These are phyloP conservation scores for Gaertneriomyces semiglobifer DNA, from an alignment of 192 early-diverging fungal species.

Conservation along the genomic window DNA sequence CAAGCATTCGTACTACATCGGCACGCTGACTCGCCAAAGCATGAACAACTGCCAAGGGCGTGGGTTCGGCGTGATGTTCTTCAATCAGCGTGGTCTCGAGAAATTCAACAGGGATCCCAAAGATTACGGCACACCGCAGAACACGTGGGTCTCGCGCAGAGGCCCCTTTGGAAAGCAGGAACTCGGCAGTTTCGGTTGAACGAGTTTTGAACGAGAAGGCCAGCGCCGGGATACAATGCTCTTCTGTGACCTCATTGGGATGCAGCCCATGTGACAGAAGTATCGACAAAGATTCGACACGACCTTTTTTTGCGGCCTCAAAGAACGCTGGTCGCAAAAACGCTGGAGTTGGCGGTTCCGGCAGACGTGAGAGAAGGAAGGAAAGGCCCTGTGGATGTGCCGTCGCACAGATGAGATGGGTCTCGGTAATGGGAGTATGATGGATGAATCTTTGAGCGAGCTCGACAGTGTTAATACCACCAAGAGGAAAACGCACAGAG, in stretches of 20 bases:
- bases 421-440: background rate
- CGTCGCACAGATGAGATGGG: background rate
- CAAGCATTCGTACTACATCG: too few species aligned
- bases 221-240: background rate
- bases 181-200: background rate
- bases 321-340: background rate
- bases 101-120: background rate
- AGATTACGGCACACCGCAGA: background rate
- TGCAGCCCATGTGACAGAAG: too few species aligned
- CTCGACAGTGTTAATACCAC: background rate
- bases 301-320: background rate
- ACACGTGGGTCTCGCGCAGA: background rate
- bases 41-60: too few species aligned
- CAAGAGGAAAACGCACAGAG: too few species aligned
- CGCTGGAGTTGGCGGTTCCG: background rate
- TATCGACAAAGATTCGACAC: background rate
- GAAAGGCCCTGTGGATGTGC: background rate
- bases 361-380: background rate
- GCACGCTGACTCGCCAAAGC: too few species aligned
- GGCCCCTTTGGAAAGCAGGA: constrained; percentile 1
- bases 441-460: background rate
- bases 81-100: background rate
- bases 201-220: background rate
- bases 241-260: too few species aligned
- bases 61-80: too few species aligned